Conservation (phyloP, 441 rosid species). For the Erodium moschatum region DNA sequence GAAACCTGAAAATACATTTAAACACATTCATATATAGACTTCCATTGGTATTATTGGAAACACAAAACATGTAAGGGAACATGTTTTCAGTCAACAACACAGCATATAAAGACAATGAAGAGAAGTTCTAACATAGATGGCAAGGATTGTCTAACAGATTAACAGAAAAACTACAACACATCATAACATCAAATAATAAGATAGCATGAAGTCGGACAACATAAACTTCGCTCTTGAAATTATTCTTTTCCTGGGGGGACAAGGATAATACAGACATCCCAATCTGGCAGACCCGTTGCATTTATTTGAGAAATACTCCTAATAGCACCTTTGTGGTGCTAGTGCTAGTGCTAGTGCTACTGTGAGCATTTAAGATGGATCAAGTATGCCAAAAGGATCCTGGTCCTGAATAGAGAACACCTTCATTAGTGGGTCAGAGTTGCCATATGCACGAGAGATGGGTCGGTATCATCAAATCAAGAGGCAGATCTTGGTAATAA, state of each 20-base stretch:
- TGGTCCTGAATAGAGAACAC: not conserved
- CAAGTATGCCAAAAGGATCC: not conserved
- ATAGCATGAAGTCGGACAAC: not conserved
- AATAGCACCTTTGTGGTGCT: not conserved
- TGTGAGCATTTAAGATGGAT: not conserved
- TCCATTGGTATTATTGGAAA: not conserved
- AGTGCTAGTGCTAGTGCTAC: not conserved
- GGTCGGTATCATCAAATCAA: not conserved
- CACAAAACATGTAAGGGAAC: not conserved
- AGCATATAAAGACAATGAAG: not conserved
- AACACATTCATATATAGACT: slow-evolving; percentile 3
- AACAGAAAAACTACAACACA: not conserved
- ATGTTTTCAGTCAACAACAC: not conserved
- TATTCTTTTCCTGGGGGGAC: not conserved
- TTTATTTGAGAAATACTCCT: not conserved
- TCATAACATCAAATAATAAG: not conserved
- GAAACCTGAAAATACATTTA: slow-evolving; percentile 51
- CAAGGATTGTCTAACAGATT: not conserved
- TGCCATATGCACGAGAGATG: not conserved
- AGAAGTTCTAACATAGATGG: not conserved
- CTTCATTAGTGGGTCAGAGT: not conserved
- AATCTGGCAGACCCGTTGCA: not conserved
- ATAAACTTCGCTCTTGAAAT: not conserved
- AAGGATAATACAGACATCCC: not conserved
- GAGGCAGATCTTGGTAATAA: not conserved